Base-by-base conservation (phyloP, 2,329 filamentous ascomycete genomes). In the Colletotrichum aenigma region DNA sequence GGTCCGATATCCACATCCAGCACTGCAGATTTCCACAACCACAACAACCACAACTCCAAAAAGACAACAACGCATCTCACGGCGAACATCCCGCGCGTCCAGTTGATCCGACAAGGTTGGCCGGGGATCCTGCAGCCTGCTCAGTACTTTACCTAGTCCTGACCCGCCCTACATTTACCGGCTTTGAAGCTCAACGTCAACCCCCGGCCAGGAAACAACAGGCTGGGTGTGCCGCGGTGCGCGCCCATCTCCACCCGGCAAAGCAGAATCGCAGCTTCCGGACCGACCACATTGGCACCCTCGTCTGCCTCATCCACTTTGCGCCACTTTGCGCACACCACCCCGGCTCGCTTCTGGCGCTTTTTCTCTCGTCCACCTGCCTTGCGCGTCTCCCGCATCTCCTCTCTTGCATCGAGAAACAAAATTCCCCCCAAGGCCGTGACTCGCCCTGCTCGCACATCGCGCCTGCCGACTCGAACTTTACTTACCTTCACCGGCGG, bases 191-290 rank as follows among this genome's bases (percentile, higher is more conserved):
- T 72, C 15, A 28, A 48, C 43, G 43, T 48, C 43, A 21, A 48
- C n/a, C 52, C 66, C n/a, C 36, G 32, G 62, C 70, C 62, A 66
- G 52, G 30, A 24, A 66, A 71, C 71, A 18, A 56, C 38, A 55
- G 69, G 55, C 62, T 62, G 55, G 38, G 69, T 71, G 71, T 74
- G 72, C 68, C 61, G 72, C 68, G 60, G 72, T 58, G 61, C 56
- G 52, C 56, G 68, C 69, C 34, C 52, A 43, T 62, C 68, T 26
- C 72, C 72, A 75, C 72, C 55, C 72, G 38, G 72, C 26, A 67
- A 36, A 67, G 72, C 64, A 75, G 72, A 72, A 75, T 75, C 72
- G 69, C 56, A 72, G 21, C 72, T 72, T 75, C 55, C 38, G 62
- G 65, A 43, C 69, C 72, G 58, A 67, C 62, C 38, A 70, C 21